A percentile compares a stretch with the other conserved stretches of the same genome.
Evolutionary conservation across 2,329 filamentous ascomycete species (phyloP).

Genomic region (Dactylonectria macrodidyma): DNA sequence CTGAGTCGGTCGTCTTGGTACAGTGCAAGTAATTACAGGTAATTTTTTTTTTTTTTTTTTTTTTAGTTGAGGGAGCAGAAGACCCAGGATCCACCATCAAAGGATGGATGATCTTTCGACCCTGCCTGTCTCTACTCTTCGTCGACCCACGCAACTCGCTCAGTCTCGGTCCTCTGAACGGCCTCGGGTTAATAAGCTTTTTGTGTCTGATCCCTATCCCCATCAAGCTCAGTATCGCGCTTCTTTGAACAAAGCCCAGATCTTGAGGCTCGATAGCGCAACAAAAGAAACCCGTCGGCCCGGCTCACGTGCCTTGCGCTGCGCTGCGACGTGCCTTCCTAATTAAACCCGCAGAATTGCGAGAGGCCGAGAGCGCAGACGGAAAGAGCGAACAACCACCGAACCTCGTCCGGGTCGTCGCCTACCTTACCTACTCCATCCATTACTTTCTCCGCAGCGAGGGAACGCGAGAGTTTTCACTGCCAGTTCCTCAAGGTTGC

Average conservation of each 20-base stretch:
- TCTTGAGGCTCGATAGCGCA: not conserved
- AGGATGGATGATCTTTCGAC: constrained; percentile 14
- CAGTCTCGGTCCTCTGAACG: constrained; percentile 31
- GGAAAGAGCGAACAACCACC: not conserved
- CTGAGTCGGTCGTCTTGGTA: not conserved
- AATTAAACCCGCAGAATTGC: not conserved
- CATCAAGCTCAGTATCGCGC: constrained; percentile 1
- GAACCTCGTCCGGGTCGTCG: constrained; percentile 43
- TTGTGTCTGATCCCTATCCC: constrained; percentile 16
- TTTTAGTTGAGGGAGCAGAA: not conserved
- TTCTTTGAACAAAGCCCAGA: not conserved
- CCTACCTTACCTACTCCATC: constrained; percentile 18
- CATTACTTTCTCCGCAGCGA: not conserved
- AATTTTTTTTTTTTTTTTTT: too few species aligned
- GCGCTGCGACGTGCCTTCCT: too few species aligned
- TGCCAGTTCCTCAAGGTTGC: too few species aligned
- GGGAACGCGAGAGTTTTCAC: too few species aligned
- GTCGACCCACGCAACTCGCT: constrained; percentile 33
- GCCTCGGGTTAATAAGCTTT: constrained; percentile 35
- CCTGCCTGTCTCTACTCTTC: constrained; percentile 15
- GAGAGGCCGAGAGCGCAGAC: not conserved
- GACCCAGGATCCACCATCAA: constrained; percentile 13
- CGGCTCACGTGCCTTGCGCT: not conserved
- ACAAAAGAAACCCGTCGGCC: not conserved
- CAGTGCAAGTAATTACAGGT: not conserved